These are phyloP conservation scores for Xylaria longipes DNA, from an alignment of 495 filamentous ascomycete genomes.

Conservation along the genomic window DNA sequence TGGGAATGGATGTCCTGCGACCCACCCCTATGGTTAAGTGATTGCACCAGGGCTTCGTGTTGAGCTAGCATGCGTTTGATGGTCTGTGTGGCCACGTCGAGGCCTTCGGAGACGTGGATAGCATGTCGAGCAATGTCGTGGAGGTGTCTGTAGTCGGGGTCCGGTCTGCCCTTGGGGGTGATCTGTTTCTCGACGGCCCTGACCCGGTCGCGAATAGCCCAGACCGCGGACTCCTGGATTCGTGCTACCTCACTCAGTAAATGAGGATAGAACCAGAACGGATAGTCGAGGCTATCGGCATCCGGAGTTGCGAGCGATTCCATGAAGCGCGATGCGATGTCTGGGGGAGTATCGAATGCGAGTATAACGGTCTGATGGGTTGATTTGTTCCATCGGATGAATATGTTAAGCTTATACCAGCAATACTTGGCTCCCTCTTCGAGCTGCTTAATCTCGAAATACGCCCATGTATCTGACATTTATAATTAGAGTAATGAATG, in stretches of 20 bases:
- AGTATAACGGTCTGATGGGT: conserved; percentile 42
- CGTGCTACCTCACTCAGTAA: conserved; percentile 34
- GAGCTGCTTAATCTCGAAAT: conserved; percentile 42
- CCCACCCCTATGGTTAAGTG: not conserved
- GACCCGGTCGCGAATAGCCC: conserved; percentile 43
- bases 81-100: conserved; percentile 48
- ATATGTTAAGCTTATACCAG: conserved; percentile 47
- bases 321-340: conserved; percentile 24
- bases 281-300: conserved; percentile 12
- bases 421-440: conserved; percentile 28
- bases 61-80: conserved; percentile 44
- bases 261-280: conserved; percentile 37
- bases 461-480: conserved; percentile 41
- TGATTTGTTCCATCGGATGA: conserved; percentile 37
- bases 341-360: conserved; percentile 40
- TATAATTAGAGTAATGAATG: not conserved
- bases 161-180: conserved; percentile 21
- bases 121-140: conserved; percentile 58
- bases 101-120: conserved; percentile 54
- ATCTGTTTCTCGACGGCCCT: conserved; percentile 35
- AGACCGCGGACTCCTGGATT: conserved; percentile 43
- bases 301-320: conserved; percentile 10
- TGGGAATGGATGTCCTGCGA: conserved; percentile 34
- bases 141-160: conserved; percentile 48
- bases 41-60: conserved; percentile 26